A percentile compares a stretch with the other conserved stretches of the same genome.
Conservation (phyloP, 2,329 filamentous ascomycete species). For the Penicillium sclerotiorum region DNA sequence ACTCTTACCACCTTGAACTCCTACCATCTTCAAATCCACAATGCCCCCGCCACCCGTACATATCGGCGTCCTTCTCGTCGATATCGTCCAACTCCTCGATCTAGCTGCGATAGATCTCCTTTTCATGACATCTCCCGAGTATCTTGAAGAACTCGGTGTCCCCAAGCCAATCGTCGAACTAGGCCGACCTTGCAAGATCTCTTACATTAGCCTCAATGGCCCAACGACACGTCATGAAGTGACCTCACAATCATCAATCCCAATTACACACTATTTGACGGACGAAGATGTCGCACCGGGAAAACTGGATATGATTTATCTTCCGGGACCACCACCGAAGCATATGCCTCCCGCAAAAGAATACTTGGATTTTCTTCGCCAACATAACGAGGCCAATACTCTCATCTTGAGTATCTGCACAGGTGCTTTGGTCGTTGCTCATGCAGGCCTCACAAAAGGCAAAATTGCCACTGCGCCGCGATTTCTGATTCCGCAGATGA, state of each 20-base stretch:
- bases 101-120: conserved; percentile 42
- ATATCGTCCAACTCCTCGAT: conserved; percentile 43
- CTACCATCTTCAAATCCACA: not conserved
- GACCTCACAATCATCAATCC: conserved; percentile 34
- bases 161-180: conserved; percentile 32
- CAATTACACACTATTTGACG: conserved; percentile 29
- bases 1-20: not conserved
- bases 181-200: conserved; percentile 30
- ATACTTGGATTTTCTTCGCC: conserved; percentile 34
- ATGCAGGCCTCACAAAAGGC: conserved; percentile 27
- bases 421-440: conserved; percentile 22
- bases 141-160: conserved; percentile 32
- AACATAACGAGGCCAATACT: conserved; percentile 32
- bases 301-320: conserved; percentile 33
- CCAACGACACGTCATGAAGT: conserved; percentile 14
- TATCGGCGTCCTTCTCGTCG: conserved; percentile 41
- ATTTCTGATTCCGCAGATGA: conserved; percentile 24
- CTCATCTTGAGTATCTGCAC: conserved; percentile 33
- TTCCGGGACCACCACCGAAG: not conserved
- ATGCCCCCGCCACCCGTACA: conserved; percentile 17
- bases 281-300: conserved; percentile 37
- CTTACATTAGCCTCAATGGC: conserved; percentile 32
- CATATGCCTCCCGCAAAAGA: conserved; percentile 27
- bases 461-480: conserved; percentile 26
- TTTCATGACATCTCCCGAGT: conserved; percentile 36